A percentile compares a stretch with the other conserved stretches of the same genome.
phyloP scores from a whole-genome alignment of 371 early-diverging fungal genomes.

The Mortierella sp. region DNA sequence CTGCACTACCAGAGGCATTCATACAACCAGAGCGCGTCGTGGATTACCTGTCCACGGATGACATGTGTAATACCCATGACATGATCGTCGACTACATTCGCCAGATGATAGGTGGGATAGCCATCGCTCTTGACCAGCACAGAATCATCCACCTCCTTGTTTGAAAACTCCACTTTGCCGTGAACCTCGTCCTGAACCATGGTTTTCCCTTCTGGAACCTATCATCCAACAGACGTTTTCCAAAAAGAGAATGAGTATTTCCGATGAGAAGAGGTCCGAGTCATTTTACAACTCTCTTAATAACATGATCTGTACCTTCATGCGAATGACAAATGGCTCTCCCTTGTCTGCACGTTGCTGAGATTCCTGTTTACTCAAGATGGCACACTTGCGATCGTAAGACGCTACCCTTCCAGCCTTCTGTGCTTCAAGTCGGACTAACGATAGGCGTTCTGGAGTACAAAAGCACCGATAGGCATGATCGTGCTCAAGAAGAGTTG shows the following conservation, averaged over 20 bases:
- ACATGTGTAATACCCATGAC: constrained; percentile 93
- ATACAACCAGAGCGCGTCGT: too few species aligned
- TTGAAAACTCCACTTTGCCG: constrained; percentile 75
- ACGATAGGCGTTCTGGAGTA: constrained; percentile 74
- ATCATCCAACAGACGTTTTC: neutral
- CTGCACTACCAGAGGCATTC: neutral
- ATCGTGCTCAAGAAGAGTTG: constrained; percentile 74
- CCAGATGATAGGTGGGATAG: constrained; percentile 94
- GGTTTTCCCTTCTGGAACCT: constrained; percentile 73
- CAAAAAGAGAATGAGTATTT: neutral
- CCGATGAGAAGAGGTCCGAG: too few species aligned
- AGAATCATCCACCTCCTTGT: constrained; percentile 86
- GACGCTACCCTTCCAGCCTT: constrained; percentile 69
- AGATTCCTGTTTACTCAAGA: constrained; percentile 70
- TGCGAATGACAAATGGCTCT: constrained; percentile 76
- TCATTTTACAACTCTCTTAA: too few species aligned
- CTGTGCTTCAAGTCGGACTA: constrained; percentile 65
- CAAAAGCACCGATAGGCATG: constrained; percentile 96
- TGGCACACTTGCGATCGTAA: constrained; percentile 87
- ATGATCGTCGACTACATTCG: constrained; percentile 95
- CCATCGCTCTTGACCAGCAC: constrained; percentile 94
- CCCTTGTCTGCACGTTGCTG: constrained; percentile 64
- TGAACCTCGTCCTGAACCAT: constrained; percentile 81
- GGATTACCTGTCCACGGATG: constrained; percentile 88
- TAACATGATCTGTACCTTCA: constrained; percentile 72